phyloP scores from a whole-genome alignment of 208 protist genomes.

The Naegleria fowleri region DNA sequence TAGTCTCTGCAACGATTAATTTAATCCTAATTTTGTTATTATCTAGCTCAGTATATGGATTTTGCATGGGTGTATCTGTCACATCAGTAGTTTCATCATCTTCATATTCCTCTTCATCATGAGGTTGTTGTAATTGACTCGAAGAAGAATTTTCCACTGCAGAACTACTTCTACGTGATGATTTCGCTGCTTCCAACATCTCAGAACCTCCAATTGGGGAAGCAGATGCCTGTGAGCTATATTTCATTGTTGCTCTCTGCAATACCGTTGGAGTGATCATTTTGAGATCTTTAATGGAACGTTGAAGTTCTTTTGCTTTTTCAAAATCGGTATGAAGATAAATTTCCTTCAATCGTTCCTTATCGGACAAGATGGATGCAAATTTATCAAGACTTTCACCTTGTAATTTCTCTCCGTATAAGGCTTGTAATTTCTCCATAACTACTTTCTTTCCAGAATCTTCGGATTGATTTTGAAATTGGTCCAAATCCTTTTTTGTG shows the following conservation, averaged over 20 bases:
- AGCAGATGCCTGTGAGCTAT: neutral
- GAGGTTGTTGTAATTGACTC: neutral
- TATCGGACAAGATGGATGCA: neutral
- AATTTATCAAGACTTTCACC: neutral
- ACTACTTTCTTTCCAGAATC: neutral
- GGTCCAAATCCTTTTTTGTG: neutral
- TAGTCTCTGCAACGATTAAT: slow-evolving; percentile 8
- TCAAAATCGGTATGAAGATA: slow-evolving; percentile 21
- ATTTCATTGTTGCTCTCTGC: neutral
- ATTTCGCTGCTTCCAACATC: neutral
- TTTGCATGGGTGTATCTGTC: neutral
- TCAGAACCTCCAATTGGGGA: neutral
- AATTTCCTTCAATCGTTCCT: neutral
- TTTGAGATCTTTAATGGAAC: neutral
- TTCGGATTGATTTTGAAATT: neutral
- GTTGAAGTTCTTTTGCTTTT: slow-evolving; percentile 5
- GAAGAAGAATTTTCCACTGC: neutral
- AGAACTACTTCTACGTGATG: neutral
- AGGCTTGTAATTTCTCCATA: neutral
- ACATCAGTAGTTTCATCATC: neutral
- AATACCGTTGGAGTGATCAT: neutral
- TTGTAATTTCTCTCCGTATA: neutral
- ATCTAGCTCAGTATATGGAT: neutral
- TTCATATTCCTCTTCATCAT: neutral
- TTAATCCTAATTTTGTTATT: slow-evolving; percentile 20